Conservation (phyloP, 2,329 filamentous ascomycete species). For the Diaporthe ampelina region DNA sequence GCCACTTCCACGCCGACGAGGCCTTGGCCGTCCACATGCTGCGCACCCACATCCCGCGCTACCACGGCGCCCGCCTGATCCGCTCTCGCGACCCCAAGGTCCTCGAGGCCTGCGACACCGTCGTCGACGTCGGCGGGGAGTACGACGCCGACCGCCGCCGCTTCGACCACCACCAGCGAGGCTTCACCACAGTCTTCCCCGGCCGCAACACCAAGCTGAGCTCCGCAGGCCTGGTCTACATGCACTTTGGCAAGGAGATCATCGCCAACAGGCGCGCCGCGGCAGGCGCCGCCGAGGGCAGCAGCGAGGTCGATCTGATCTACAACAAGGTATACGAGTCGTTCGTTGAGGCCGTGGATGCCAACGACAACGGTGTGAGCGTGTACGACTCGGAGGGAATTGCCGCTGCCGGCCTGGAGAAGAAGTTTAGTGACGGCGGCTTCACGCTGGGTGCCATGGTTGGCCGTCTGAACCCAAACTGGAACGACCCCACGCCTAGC, state of each 20-base stretch:
- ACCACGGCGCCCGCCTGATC: conserved; percentile 79
- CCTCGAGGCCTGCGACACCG: conserved; percentile 88
- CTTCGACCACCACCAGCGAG: conserved; percentile 98
- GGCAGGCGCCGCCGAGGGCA: conserved; percentile 62
- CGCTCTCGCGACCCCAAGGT: conserved; percentile 88
- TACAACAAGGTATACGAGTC: conserved; percentile 92
- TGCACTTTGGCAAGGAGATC: conserved; percentile 92
- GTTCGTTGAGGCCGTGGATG: conserved; percentile 96
- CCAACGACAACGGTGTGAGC: conserved; percentile 95
- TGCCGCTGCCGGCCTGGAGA: conserved; percentile 78
- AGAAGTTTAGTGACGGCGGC: conserved; percentile 85
- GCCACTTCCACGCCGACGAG: conserved; percentile 99
- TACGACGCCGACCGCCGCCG: conserved; percentile 84
- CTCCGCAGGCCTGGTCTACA: conserved; percentile 92
- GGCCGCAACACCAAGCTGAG: conserved; percentile 89
- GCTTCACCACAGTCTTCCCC: conserved; percentile 89
- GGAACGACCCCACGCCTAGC: conserved; percentile 75
- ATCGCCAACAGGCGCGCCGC: conserved; percentile 75
- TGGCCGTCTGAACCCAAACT: conserved; percentile 81
- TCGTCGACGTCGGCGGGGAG: conserved; percentile 97
- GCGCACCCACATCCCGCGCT: conserved; percentile 82
- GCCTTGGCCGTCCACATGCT: conserved; percentile 97
- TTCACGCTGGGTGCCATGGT: conserved; percentile 91
- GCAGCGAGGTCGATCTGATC: conserved; percentile 77
- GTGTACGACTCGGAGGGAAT: conserved; percentile 81